Evolutionary conservation across 805 yeast genomes (phyloP), one percentile per base, ranked within the genome.

Genomic region (Cyberlindnera bimundalis): DNA sequence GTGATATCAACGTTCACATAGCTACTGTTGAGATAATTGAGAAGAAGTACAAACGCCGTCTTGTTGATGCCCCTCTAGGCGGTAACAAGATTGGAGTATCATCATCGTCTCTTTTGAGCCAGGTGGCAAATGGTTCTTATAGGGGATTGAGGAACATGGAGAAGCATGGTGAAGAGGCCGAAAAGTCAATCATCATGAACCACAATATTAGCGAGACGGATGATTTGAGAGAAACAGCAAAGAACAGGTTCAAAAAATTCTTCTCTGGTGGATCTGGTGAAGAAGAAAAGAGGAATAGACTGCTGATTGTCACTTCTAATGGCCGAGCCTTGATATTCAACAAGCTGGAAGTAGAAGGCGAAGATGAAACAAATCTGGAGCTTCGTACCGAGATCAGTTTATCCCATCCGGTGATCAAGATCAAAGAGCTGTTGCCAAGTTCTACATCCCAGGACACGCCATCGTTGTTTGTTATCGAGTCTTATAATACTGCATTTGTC

Each of bases 301-400:
- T 81, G 2, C 51, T 81, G 43, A 48, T 83, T 12, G 64, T 81
- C 0, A 84, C 90, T 2, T 68, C 78, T 1, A 71, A 71, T 54
- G 91, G 89, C 1, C 66, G 90, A 35, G 78, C 75, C 1, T 59
- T 84, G 43, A 54, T 83, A 1, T 76, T 84, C 45, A 56, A 51
- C 49, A 52, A 51, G 17, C 41, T 62, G 10, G 61, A 59, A 9
- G 34, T 15, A 4, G 45, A 45, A 14, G 39, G 36, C 6, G 40
- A 32, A 5, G 46, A 29, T 5, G 32, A 26, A 3, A 13, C 21
- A 5, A 15, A 33, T 26, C 68, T 73, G 51, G 74, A 73, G 42
- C 53, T 81, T 32, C 64, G 71, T 14, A 65, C 72, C 14, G 88
- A 81, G 42, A 68, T 84, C 26, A 71, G 70, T 47, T 58, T 83